Conservation (phyloP, 2,329 filamentous ascomycete species). For the Epichloe baconii region DNA sequence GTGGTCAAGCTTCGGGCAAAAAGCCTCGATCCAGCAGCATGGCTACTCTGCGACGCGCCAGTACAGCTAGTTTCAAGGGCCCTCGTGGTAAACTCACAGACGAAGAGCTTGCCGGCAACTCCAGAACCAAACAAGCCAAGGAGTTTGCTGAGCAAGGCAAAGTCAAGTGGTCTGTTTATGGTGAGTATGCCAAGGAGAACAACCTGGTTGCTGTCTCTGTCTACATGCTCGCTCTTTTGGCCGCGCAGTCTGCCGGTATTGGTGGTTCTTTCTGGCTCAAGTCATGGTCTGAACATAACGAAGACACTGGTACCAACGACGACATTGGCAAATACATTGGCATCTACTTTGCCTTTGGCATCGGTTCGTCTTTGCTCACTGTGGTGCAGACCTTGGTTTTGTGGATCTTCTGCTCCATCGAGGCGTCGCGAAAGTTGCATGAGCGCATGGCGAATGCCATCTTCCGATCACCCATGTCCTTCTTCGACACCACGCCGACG, state of each 20-base stretch:
- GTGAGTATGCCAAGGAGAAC: slow-evolving; percentile 88
- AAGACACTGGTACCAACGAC: slow-evolving; percentile 51
- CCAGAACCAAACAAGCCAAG: slow-evolving; percentile 75
- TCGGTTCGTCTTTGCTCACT: slow-evolving; percentile 73
- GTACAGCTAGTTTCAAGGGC: slow-evolving; percentile 78
- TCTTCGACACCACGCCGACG: slow-evolving; percentile 94
- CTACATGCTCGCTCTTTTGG: slow-evolving; percentile 65
- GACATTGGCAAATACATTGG: slow-evolving; percentile 83
- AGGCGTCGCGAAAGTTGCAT: slow-evolving; percentile 92
- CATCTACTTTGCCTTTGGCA: slow-evolving; percentile 88
- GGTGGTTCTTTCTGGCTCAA: slow-evolving; percentile 88
- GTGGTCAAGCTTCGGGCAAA: slow-evolving; percentile 29
- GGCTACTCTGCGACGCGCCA: slow-evolving; percentile 75
- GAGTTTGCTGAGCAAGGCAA: slow-evolving; percentile 90
- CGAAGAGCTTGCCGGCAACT: slow-evolving; percentile 58
- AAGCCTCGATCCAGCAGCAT: slow-evolving; percentile 57
- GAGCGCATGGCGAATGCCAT: slow-evolving; percentile 96
- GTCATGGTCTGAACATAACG: slow-evolving; percentile 76
- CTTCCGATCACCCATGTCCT: slow-evolving; percentile 95
- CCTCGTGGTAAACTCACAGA: slow-evolving; percentile 74
- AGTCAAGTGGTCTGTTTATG: slow-evolving; percentile 89
- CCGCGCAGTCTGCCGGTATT: slow-evolving; percentile 71
- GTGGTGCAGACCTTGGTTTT: slow-evolving; percentile 87
- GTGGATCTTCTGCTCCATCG: slow-evolving; percentile 99
- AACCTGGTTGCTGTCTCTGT: slow-evolving; percentile 73